Evolutionary conservation across 1,284 basidiomycete species (phyloP).

Genomic region (Sphaerobolus stellatus): DNA sequence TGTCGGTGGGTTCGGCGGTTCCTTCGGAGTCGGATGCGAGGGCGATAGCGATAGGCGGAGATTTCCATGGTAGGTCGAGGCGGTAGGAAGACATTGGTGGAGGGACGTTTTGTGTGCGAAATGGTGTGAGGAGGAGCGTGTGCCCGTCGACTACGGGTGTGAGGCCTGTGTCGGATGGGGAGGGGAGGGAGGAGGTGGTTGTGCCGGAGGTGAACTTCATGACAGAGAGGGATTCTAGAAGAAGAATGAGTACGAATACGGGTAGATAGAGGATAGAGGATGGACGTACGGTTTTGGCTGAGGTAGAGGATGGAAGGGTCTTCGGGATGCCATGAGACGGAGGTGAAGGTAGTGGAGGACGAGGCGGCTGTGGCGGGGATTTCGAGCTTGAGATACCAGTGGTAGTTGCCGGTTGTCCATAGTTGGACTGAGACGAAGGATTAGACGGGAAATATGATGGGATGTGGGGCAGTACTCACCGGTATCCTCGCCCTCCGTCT

Average conservation of each 20-base stretch:
- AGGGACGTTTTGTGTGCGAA: constrained; percentile 90
- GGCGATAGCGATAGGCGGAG: constrained; percentile 62
- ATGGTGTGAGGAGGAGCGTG: constrained; percentile 79
- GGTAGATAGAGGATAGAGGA: background rate
- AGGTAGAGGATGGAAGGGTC: constrained; percentile 61
- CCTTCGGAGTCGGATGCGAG: constrained; percentile 42
- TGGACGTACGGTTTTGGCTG: constrained; percentile 61
- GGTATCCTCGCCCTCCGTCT: constrained; percentile 63
- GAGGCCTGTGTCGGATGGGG: constrained; percentile 76
- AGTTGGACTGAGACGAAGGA: constrained; percentile 74
- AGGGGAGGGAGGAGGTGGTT: constrained; percentile 50
- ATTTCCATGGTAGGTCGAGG: constrained; percentile 41
- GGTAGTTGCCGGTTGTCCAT: constrained; percentile 95
- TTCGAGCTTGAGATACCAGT: constrained; percentile 96
- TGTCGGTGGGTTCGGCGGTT: constrained; percentile 46
- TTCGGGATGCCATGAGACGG: constrained; percentile 87
- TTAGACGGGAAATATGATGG: background rate
- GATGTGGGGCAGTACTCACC: constrained; percentile 45
- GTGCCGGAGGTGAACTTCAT: constrained; percentile 79
- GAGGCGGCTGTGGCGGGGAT: constrained; percentile 38
- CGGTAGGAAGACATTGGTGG: constrained; percentile 90
- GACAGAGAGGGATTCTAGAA: constrained; percentile 57
- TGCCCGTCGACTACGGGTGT: constrained; percentile 89
- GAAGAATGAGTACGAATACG: constrained; percentile 8
- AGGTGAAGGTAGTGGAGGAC: constrained; percentile 56